A percentile compares a stretch with the other conserved stretches of the same genome.
phyloP scores from a whole-genome alignment of 2,329 filamentous ascomycete genomes.

The Rhexocercosporidium sp. region DNA sequence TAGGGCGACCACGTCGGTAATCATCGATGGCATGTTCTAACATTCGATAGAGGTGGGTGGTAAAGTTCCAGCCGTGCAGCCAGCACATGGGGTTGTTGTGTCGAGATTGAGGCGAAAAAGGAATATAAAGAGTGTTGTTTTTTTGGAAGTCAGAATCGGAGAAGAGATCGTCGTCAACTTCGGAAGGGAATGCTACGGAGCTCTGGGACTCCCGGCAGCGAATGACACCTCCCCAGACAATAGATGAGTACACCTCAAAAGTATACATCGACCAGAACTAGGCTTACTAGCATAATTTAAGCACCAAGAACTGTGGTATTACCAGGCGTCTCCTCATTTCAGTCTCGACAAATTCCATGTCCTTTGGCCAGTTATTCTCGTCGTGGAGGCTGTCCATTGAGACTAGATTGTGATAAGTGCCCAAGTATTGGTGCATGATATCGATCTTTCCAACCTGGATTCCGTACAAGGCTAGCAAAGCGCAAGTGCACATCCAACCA shows the following conservation, averaged over 20 bases:
- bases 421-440: constrained; percentile 56
- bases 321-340: constrained; percentile 56
- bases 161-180: constrained; percentile 53
- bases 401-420: constrained; percentile 54
- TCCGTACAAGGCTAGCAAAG: constrained; percentile 54
- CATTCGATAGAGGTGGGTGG: constrained; percentile 59
- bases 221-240: constrained; percentile 56
- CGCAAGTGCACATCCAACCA: constrained; percentile 52
- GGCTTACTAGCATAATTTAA: not conserved
- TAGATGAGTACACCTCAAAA: constrained; percentile 58
- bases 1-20: constrained; percentile 20
- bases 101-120: not conserved
- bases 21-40: constrained; percentile 54
- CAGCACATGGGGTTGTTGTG: constrained; percentile 45
- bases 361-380: constrained; percentile 56
- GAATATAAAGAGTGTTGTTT: not conserved
- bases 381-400: constrained; percentile 57
- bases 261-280: constrained; percentile 63
- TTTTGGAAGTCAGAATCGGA: constrained; percentile 36
- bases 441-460: constrained; percentile 57
- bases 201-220: constrained; percentile 52
- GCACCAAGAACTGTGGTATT: constrained; percentile 14
- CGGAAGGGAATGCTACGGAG: constrained; percentile 54
- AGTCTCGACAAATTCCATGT: constrained; percentile 50
- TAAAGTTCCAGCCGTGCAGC: constrained; percentile 63